Evolutionary conservation across 257 asterid genomes (phyloP), one percentile per base, ranked within the genome.

Genomic region (Paulownia fortunei): DNA sequence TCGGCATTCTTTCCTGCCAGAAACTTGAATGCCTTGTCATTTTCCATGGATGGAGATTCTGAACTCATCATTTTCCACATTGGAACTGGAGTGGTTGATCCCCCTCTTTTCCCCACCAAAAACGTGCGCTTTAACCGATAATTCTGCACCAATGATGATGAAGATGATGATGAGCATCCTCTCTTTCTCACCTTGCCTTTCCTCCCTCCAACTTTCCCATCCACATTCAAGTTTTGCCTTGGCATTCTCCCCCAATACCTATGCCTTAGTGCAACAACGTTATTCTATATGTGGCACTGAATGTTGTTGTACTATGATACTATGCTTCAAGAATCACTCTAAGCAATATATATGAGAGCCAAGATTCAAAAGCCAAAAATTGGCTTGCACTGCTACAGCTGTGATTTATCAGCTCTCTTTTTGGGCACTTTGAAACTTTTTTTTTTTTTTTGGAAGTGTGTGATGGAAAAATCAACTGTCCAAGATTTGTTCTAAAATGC

Each of bases 181-280:
- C 97, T 88, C 84, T 91, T 91, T 49, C 97, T 91, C 66, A 91
- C 89, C 79, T 81, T 88, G 85, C 88, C 78, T 37, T 83, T 84
- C 78, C 76, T 82, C 54, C 86, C 88, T 26, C 85, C 86, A 62
- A 73, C 69, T 70, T 82, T 83, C 63, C 79, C 85, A 65, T 88
- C 87, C 77, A 83, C 82, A 80, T 84, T 84, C 84, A 85, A 56
- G 69, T 85, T 82, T 69, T 86, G 88, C 89, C 88, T 82, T 69
- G 68, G 85, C 94, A 87, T 87, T 73, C 24, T 30, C 55, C 79
- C 37, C 58, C 65, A 13, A 56, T 55, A 56, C 55, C 68, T 55
- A 55, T 36, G 68, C 5, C 36, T 56, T 19, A 72, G 41, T 1
- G 23, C 7, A 68, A n/a, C 3, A 42, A 24, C 2, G 19, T 16